These are phyloP conservation scores for Cephaloascus albidus DNA, from an alignment of 805 yeast genomes.

Conservation along the genomic window DNA sequence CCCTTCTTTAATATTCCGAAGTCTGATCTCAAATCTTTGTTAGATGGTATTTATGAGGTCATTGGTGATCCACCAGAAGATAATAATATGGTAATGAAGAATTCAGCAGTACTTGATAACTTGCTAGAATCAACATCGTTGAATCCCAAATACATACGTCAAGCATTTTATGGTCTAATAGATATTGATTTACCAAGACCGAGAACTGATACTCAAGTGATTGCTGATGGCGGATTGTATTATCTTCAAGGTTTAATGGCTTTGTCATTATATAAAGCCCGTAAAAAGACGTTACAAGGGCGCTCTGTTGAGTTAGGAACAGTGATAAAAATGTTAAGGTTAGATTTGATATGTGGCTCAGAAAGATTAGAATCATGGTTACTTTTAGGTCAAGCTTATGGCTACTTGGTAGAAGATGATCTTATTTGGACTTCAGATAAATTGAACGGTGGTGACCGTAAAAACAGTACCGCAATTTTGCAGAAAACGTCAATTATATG, in stretches of 20 bases:
- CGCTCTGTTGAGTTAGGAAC: conserved; percentile 73
- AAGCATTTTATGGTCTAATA: conserved; percentile 43
- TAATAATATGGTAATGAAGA: conserved; percentile 32
- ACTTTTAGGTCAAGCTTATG: conserved; percentile 69
- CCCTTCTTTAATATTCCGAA: conserved; percentile 53
- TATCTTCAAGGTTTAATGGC: conserved; percentile 60
- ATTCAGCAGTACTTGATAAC: conserved; percentile 32
- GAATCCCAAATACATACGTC: conserved; percentile 32
- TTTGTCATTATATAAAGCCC: conserved; percentile 54
- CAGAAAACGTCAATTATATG: conserved; percentile 69
- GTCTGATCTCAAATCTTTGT: conserved; percentile 59
- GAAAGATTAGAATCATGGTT: conserved; percentile 81
- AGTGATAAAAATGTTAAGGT: conserved; percentile 54
- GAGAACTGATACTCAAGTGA: conserved; percentile 10
- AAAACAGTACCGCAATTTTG: conserved; percentile 45
- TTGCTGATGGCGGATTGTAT: conserved; percentile 50
- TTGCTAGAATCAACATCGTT: conserved; percentile 37
- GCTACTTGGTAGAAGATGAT: conserved; percentile 78
- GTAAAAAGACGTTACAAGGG: conserved; percentile 74
- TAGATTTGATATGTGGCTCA: conserved; percentile 61
- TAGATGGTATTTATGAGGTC: conserved; percentile 65
- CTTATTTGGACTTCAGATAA: conserved; percentile 89
- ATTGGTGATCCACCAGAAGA: conserved; percentile 57
- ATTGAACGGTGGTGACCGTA: conserved; percentile 52
- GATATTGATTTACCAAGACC: conserved; percentile 17